Evolutionary conservation across 2,329 filamentous ascomycete species (phyloP), one percentile per base, ranked within the genome.

Genomic region (Colletotrichum sp.): DNA sequence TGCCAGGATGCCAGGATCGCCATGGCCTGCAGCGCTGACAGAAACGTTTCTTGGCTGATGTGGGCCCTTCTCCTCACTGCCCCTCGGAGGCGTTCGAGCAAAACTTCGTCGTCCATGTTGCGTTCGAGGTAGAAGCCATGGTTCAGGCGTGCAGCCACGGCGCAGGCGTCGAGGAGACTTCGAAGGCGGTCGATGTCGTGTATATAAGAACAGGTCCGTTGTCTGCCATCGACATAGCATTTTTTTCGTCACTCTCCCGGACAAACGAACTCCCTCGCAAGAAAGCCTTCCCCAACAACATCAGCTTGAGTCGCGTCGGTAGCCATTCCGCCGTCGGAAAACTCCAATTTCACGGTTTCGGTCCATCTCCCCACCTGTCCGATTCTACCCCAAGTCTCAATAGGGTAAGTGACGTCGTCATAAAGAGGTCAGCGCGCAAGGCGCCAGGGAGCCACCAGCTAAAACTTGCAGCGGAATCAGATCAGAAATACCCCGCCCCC

Each of bases 341-440:
- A 36, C 68, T 72, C 63, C 73, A 72, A n/a, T 19, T 13, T 25
- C 59, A 65, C 57, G 36, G 57, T 73, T 73, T 68, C 70, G 74
- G 65, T 65, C 57, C 48, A 27, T 34, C 72, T 72, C 69, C 71
- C 70, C 74, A 60, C 64, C 65, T 65, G 59, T 28, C 70, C 64
- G 44, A 30, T 60, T 68, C 68, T 57, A 67, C 55, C 39, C 61
- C 61, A 22, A 55, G 63, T n/a, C 64, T 74, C 57, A 30, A 66
- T 74, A 73, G 27, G 70, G 64, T 76, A 74, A 69, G 74, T 74
- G 70, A 75, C 64, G 63, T 76, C 74, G 74, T 73, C 70, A 60
- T 72, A 69, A 65, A 57, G 52, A 74, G 66, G 74, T 74, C 70
- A 75, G 59, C 65, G 70, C 73, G 57, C 71, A 12, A 65, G 30